Base-by-base conservation (phyloP, 1,284 basidiomycete genomes). In the Pterulicium gracile region DNA sequence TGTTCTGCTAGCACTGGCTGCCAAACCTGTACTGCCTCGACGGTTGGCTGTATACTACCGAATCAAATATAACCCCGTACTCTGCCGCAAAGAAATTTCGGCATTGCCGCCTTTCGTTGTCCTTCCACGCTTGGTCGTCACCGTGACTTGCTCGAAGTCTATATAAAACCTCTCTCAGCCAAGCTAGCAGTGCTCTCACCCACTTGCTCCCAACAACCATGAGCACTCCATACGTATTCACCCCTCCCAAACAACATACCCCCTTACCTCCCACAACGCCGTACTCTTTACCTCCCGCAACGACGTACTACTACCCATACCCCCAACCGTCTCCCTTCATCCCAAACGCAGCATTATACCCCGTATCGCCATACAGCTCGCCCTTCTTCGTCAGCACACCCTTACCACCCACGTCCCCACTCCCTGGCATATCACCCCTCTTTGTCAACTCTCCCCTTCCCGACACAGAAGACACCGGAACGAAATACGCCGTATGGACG, bases 171-270 rank as follows among this genome's bases (percentile, higher is more conserved):
- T n/a, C n/a, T n/a, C n/a, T n/a, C n/a, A n/a, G n/a, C n/a, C n/a
- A n/a, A n/a, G n/a, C n/a, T n/a, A n/a, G n/a, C n/a, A n/a, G n/a
- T n/a, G n/a, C n/a, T n/a, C n/a, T n/a, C n/a, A n/a, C n/a, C n/a
- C n/a, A n/a, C n/a, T n/a, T n/a, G n/a, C n/a, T n/a, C n/a, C n/a
- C n/a, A n/a, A n/a, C n/a, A n/a, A 56, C 43, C 24, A 72, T 72
- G 69, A 61, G 66, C 23, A 56, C 43, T 13, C 67, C 70, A 47
- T 72, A 60, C 52, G 51, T 67, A 23, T 72, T 64, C 42, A 60
- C 58, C 1, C 66, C 66, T 4, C 40, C 27, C n/a, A 52, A 14
- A 32, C 47, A 5, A 22, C 59, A 18, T 62, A 52, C 42, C 52
- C 63, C 46, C 55, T 57, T 23, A 56, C 64, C 12, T 60, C 61